Conservation (phyloP, 192 early-diverging fungal species). For the Entomortierella chlamydospora region DNA sequence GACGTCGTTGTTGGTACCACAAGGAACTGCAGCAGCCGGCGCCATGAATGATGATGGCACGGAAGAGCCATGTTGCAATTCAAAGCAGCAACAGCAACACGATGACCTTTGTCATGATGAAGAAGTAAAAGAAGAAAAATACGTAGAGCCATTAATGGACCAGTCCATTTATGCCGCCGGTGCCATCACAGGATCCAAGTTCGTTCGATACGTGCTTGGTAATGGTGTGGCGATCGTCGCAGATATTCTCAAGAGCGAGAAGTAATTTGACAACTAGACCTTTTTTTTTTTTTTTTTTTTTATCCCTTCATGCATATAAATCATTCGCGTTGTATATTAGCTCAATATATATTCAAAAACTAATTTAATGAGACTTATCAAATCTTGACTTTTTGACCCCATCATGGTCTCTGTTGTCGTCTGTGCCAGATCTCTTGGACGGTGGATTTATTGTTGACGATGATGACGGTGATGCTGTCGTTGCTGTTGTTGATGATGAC, state of each 20-base stretch:
- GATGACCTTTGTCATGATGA: not conserved
- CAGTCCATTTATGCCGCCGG: conserved; percentile 53
- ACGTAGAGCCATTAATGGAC: conserved; percentile 18
- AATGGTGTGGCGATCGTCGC: conserved; percentile 46
- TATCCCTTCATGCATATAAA: too few species aligned
- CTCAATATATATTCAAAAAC: too few species aligned
- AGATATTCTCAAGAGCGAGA: conserved; percentile 35
- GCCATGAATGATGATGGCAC: not conserved
- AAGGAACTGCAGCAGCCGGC: not conserved
- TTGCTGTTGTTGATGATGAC: conserved; percentile 16
- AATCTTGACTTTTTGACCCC: not conserved
- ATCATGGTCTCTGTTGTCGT: not conserved
- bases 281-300: too few species aligned
- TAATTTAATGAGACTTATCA: not conserved
- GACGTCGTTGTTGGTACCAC: not conserved
- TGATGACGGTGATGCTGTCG: too few species aligned
- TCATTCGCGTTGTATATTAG: too few species aligned
- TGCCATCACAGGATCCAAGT: conserved; percentile 51
- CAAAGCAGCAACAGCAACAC: not conserved
- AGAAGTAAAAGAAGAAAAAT: conserved; percentile 4
- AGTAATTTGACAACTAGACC: too few species aligned
- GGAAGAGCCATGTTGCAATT: not conserved
- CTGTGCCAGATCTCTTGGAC: not conserved
- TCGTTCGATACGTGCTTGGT: conserved; percentile 52
- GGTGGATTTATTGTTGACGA: conserved; percentile 3